Conservation (phyloP, 148 eudicot species). For the Amaranthus hypochondriacus region DNA sequence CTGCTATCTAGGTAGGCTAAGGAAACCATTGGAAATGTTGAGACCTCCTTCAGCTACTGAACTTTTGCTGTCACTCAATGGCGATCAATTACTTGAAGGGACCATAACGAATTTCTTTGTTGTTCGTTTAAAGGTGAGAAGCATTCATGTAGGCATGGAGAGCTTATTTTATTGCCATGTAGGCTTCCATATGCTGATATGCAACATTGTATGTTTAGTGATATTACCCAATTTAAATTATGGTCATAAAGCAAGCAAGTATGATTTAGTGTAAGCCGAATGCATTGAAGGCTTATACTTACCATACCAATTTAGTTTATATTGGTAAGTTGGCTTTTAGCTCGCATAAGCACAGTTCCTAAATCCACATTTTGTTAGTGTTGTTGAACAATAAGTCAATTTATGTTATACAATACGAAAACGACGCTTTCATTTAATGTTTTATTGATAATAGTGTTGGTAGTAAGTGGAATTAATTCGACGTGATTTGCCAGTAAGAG, state of each 20-base stretch:
- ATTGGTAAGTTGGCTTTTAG: background rate
- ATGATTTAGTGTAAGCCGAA: background rate
- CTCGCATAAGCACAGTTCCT: background rate
- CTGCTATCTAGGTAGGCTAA: constrained; percentile 51
- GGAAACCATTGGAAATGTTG: constrained; percentile 75
- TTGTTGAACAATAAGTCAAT: background rate
- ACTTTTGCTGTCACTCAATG: constrained; percentile 72
- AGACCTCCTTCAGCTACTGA: constrained; percentile 73
- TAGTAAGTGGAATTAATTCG: background rate
- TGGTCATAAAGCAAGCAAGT: background rate
- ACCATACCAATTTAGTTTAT: background rate
- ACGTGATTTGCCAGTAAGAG: background rate
- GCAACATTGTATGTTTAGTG: background rate
- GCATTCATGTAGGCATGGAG: background rate
- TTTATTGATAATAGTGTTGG: background rate
- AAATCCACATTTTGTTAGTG: background rate
- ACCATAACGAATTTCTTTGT: constrained; percentile 78
- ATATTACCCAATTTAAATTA: background rate
- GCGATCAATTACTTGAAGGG: constrained; percentile 82
- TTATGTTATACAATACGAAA: no score
- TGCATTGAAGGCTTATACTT: background rate
- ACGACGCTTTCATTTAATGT: no score
- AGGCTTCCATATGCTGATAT: no score
- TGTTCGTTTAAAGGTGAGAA: constrained; percentile 66
- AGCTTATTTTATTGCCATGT: no score